Base-by-base conservation (phyloP, 352 stramenopile genomes). In the Globisporangium camurandrum region DNA sequence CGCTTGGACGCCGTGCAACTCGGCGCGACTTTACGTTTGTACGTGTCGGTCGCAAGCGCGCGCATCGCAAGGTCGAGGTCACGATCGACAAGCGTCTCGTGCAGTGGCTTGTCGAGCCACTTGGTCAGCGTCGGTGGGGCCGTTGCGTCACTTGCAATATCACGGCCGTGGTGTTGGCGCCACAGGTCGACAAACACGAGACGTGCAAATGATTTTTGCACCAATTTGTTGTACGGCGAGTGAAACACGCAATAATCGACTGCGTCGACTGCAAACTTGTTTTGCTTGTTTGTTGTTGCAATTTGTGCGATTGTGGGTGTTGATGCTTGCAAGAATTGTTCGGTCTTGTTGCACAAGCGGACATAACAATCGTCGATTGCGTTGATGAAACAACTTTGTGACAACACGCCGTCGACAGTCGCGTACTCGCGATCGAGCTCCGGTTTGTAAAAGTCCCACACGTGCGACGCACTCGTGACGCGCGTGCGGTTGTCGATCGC, bases 381-480 rank as follows among this genome's bases (percentile, higher is more conserved):
- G 33, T 83, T 73, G 33, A 98, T 75, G 69, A 98, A 99, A 69
- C 93, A 98, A 37, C 83, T 67, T 62, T 98, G 95, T 53, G 88
- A 98, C 44, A 97, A 69, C 33, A 76, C 73, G 46, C 96, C 96
- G 62, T 99, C 92, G 24, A 99, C 96, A 1, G 74, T 86, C 22
- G 96, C 93, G 82, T 98, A 99, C 68, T 99, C 96, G 36, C 84
- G 88, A 36, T 42, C 56, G 12, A 71, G 73, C 41, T 91, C 63
- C 12, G 96, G 95, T 69, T 99, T 99, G 75, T 97, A 99, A 63
- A 99, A 99, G 68, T 99, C 97, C 89, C 95, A 99, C 2, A 97
- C 83, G 63, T 99, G 81, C 12, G 71, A 72, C 10, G 95, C 83
- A 63, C 97, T 85, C 9, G 95, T 98, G 16, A 91, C 73, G 43